Base-by-base conservation (phyloP, 176 grass and related monocot genomes). In the Lolium rigidum region DNA sequence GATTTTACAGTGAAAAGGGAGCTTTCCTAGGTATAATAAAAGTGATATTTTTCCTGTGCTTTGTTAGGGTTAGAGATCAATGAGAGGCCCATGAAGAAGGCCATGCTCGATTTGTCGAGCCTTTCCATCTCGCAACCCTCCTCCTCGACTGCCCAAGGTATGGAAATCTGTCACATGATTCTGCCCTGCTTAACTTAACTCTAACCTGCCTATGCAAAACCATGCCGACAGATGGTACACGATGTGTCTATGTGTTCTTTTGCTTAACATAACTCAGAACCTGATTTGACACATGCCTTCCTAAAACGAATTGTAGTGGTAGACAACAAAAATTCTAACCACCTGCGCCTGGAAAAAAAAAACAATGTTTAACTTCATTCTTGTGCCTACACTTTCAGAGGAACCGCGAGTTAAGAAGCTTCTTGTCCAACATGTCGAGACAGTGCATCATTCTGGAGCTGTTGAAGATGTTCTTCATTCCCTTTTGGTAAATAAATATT, bases 11-110 rank as follows among this genome's bases (percentile, higher is more conserved):
- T 13, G 6, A 51, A 39, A 21, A 21, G 28, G 2, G 31, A 2
- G 0, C 0, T 15, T 78, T 86, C 69, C 65, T 10, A 73, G 9
- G 10, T 1, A 80, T 14, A 50, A 50, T 14, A 50, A 50, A 62
- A 38, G 1, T 81, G 0, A 25, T 20, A 0, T 7, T 76, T 49
- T 70, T 4, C 38, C 4, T 61, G 21, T 73, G 38, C 24, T 70
- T 80, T 58, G 37, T 55, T 38, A 98, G 96, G 93, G 96, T 67
- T 94, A 47, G 90, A 98, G 86, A 98, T 98, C 51, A 94, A 92
- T 74, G 96, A 95, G 48, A 94, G 90, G 70, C 96, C 96, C 4
- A 26, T 61, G 17, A 98, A 98, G 81, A 92, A 82, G 89, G 76
- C 84, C 59, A 66, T 92, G 77, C 77, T 95, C 49, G 93, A 98